These are phyloP conservation scores for Leccinum griseonigrum DNA, from an alignment of 1,284 basidiomycete genomes.

Conservation along the genomic window DNA sequence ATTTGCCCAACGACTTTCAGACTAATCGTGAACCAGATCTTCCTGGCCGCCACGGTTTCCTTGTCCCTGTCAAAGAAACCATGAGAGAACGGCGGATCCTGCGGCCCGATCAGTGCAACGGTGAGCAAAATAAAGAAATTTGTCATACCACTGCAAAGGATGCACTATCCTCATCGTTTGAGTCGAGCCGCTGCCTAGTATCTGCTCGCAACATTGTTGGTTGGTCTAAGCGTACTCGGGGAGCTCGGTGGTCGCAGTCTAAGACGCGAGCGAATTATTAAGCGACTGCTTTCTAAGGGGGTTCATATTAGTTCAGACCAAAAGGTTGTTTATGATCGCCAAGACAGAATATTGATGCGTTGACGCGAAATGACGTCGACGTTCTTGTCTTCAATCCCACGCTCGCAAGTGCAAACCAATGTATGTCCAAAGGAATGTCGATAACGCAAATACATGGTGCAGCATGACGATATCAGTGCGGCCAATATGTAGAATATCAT, in stretches of 20 bases:
- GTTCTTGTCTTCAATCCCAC: background rate
- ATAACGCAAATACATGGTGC: constrained; percentile 29
- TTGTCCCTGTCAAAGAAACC: constrained; percentile 34
- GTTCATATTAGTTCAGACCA: background rate
- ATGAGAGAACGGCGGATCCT: constrained; percentile 37
- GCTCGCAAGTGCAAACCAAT: constrained; percentile 1
- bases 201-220: constrained; percentile 8
- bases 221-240: background rate
- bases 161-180: background rate
- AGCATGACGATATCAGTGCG: constrained; percentile 23
- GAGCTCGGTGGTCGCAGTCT: background rate
- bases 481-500: constrained; percentile 35
- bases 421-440: constrained; percentile 26
- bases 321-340: background rate
- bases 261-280: constrained; percentile 19
- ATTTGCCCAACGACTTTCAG: constrained; percentile 23
- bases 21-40: constrained; percentile 34
- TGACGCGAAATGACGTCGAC: background rate
- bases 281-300: constrained; percentile 14
- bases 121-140: background rate
- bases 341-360: background rate
- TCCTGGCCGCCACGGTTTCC: constrained; percentile 31
- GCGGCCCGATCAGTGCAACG: constrained; percentile 22
- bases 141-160: constrained; percentile 12
- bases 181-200: background rate